Conservation (phyloP, 1,284 basidiomycete species). For the Melampsora abietis-canadensis region DNA sequence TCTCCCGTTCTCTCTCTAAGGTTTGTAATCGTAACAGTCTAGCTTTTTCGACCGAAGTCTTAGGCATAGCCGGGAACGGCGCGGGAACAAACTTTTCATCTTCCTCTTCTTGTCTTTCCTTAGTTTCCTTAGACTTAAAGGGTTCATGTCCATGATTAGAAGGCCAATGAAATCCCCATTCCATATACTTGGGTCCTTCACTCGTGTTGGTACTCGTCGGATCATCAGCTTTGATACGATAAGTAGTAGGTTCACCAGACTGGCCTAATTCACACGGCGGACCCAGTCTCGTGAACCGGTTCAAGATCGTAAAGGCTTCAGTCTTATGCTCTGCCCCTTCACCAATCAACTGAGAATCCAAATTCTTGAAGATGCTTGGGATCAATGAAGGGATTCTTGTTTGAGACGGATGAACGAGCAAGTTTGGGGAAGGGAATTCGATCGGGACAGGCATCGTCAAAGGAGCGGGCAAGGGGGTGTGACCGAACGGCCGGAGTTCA, state of each 20-base stretch:
- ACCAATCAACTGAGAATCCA: constrained; percentile 32
- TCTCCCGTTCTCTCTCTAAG: too few relatives aligned
- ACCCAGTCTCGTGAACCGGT: constrained; percentile 48
- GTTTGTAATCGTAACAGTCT: too few relatives aligned
- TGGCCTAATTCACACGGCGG: constrained; percentile 49
- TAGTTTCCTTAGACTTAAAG: neutral
- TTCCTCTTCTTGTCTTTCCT: too few relatives aligned
- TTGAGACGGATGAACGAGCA: constrained; percentile 42
- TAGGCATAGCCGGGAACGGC: constrained; percentile 14
- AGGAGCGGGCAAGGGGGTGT: constrained; percentile 47
- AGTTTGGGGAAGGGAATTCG: constrained; percentile 40
- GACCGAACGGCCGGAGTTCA: constrained; percentile 47
- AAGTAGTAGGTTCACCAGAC: constrained; percentile 48
- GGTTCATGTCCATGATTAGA: constrained; percentile 13
- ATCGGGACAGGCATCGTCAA: constrained; percentile 48
- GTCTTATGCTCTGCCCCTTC: constrained; percentile 42
- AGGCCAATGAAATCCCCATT: constrained; percentile 39
- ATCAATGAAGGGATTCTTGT: constrained; percentile 45
- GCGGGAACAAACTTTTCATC: too few relatives aligned
- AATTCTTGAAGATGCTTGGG: constrained; percentile 40
- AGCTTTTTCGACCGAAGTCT: constrained; percentile 15
- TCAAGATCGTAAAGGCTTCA: constrained; percentile 46
- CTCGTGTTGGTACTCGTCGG: neutral
- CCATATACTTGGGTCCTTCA: constrained; percentile 11
- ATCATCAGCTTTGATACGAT: constrained; percentile 44